A percentile compares a stretch with the other conserved stretches of the same genome.
These are phyloP conservation scores for Trypanosoma boissoni DNA, from an alignment of 208 protist species.

Conservation along the genomic window DNA sequence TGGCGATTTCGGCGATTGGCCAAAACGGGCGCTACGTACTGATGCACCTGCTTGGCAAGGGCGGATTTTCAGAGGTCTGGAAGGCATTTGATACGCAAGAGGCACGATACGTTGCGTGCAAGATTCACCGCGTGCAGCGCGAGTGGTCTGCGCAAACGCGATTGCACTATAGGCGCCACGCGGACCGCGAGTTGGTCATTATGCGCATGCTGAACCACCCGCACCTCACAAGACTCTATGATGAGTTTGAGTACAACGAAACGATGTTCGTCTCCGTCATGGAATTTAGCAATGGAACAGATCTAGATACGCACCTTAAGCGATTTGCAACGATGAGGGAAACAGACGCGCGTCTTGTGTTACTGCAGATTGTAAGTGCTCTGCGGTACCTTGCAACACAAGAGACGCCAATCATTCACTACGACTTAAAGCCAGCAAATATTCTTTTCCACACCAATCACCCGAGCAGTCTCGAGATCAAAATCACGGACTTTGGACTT, in stretches of 20 bases:
- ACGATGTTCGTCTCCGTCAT: constrained; percentile 92
- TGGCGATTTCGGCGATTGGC: constrained; percentile 42
- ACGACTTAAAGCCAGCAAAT: constrained; percentile 92
- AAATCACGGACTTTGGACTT: constrained; percentile 97
- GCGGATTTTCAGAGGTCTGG: constrained; percentile 95
- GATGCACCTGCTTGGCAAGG: constrained; percentile 91
- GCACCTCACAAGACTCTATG: constrained; percentile 76
- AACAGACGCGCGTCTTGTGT: constrained; percentile 85
- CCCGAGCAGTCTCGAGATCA: constrained; percentile 73
- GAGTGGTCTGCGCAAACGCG: constrained; percentile 88
- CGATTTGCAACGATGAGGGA: constrained; percentile 74
- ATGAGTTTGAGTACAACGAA: constrained; percentile 82
- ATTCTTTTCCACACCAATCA: constrained; percentile 73
- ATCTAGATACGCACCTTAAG: constrained; percentile 92
- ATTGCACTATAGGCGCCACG: constrained; percentile 90
- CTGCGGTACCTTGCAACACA: constrained; percentile 90
- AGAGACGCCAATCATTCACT: constrained; percentile 89
- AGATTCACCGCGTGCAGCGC: constrained; percentile 92
- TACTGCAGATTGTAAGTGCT: constrained; percentile 88
- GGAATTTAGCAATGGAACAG: constrained; percentile 90
- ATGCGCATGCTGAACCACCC: constrained; percentile 88
- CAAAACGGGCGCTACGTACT: constrained; percentile 79
- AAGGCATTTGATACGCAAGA: constrained; percentile 91
- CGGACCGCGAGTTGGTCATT: constrained; percentile 92
- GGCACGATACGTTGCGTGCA: constrained; percentile 91